Conservation (phyloP, 2,329 filamentous ascomycete species). For the Chaetomium sp. region DNA sequence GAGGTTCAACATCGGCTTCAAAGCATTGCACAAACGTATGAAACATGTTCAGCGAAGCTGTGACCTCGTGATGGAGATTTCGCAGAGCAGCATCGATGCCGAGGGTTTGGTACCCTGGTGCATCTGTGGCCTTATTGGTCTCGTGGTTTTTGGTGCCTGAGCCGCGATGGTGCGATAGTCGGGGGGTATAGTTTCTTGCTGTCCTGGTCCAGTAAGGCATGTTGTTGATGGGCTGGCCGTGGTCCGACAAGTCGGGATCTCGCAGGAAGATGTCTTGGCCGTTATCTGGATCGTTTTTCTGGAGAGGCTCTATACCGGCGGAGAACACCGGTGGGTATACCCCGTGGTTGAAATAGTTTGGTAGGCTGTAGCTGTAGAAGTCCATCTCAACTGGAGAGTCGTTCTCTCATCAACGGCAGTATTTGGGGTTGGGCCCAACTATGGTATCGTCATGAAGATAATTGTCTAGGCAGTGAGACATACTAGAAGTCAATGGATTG, state of each 20-base stretch:
- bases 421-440: too few species aligned
- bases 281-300: background rate
- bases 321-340: background rate
- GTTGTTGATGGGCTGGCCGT: background rate
- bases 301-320: background rate
- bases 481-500: too few species aligned
- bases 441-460: too few species aligned
- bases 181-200: background rate
- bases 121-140: background rate
- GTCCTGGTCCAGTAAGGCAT: constrained; percentile 3
- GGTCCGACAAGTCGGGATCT: constrained; percentile 5
- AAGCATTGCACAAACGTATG: constrained; percentile 11
- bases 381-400: background rate
- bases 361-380: background rate
- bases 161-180: background rate
- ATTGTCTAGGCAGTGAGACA: too few species aligned
- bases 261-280: background rate
- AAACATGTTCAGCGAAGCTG: constrained; percentile 6
- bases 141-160: background rate
- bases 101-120: background rate
- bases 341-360: background rate
- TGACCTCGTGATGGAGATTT: constrained; percentile 11
- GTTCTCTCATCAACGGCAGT: too few species aligned
- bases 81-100: constrained; percentile 13
- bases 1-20: constrained; percentile 3